phyloP scores from a whole-genome alignment of 2,329 filamentous ascomycete genomes.

The Cercospora beticola region DNA sequence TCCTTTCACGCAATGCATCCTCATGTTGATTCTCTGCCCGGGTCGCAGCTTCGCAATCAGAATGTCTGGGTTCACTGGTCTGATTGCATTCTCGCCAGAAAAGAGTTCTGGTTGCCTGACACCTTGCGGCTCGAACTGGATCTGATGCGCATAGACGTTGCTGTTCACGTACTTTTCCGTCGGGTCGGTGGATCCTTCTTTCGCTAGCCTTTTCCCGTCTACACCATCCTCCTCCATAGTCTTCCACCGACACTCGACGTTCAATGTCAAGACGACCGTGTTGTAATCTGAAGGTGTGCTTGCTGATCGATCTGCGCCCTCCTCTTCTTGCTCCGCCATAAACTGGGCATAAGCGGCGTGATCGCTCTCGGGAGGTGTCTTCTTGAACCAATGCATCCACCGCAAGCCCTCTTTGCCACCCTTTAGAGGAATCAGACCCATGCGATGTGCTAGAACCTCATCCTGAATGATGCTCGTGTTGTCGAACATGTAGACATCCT shows the following conservation, averaged over 20 bases:
- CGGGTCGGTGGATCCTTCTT: constrained; percentile 73
- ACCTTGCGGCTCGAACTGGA: constrained; percentile 74
- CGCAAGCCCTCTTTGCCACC: constrained; percentile 75
- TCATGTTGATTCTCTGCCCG: constrained; percentile 79
- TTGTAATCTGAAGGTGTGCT: constrained; percentile 71
- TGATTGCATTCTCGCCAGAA: constrained; percentile 60
- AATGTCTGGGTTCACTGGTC: constrained; percentile 85
- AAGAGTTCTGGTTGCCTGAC: constrained; percentile 68
- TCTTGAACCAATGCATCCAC: constrained; percentile 79
- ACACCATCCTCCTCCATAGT: constrained; percentile 39
- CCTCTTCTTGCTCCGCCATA: constrained; percentile 42
- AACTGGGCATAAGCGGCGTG: constrained; percentile 46
- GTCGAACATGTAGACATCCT: constrained; percentile 88
- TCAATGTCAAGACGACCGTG: constrained; percentile 75
- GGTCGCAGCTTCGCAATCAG: constrained; percentile 91
- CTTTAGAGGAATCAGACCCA: constrained; percentile 87
- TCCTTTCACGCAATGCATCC: constrained; percentile 93
- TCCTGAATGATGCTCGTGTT: constrained; percentile 98
- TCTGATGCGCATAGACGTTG: constrained; percentile 57
- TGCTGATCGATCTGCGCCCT: constrained; percentile 45
- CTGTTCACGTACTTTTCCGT: constrained; percentile 81
- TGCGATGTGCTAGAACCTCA: constrained; percentile 85
- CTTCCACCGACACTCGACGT: constrained; percentile 79
- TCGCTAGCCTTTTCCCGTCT: constrained; percentile 57
- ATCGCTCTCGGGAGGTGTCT: constrained; percentile 60